Percentiles rank a stretch among this genome's conserved stretches.
Conservation (phyloP, 2,329 filamentous ascomycete genomes). For the Claviceps pazoutovae region DNA sequence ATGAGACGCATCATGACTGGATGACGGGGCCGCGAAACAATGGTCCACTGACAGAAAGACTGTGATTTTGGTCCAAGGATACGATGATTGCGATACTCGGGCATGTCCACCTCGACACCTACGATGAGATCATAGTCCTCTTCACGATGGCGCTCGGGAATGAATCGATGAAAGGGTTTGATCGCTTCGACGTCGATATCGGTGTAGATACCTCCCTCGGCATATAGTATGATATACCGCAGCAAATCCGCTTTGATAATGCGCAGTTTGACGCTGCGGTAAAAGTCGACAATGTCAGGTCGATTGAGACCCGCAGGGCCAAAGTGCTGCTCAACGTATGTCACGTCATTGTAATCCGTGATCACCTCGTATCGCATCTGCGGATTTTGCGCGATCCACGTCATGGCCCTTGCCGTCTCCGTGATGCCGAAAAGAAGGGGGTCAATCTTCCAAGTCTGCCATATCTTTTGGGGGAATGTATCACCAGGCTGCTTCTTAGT, state of each 20-base stretch:
- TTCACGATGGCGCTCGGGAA: slow-evolving; percentile 42
- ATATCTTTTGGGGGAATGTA: slow-evolving; percentile 53
- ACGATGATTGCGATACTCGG: slow-evolving; percentile 46
- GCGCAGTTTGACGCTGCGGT: slow-evolving; percentile 43
- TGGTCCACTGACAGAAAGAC: slow-evolving; percentile 66
- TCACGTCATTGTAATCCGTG: slow-evolving; percentile 53
- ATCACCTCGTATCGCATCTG: slow-evolving; percentile 53
- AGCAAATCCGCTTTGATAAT: slow-evolving; percentile 56
- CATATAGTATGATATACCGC: slow-evolving; percentile 57
- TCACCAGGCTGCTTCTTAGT: slow-evolving; percentile 11
- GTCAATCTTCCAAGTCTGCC: slow-evolving; percentile 64
- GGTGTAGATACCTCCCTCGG: slow-evolving; percentile 60
- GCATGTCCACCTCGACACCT: slow-evolving; percentile 58
- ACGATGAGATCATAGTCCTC: slow-evolving; percentile 57
- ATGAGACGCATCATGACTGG: slow-evolving; percentile 56
- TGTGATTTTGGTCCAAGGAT: slow-evolving; percentile 54
- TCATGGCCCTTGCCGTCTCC: slow-evolving; percentile 44
- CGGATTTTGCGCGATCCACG: slow-evolving; percentile 54
- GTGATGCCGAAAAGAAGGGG: slow-evolving; percentile 52
- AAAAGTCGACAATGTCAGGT: slow-evolving; percentile 49
- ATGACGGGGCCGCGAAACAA: slow-evolving; percentile 52
- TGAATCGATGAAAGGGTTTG: slow-evolving; percentile 20
- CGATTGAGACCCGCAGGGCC: slow-evolving; percentile 51
- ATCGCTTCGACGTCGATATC: slow-evolving; percentile 30
- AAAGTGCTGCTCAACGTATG: slow-evolving; percentile 55